These are phyloP conservation scores for Ustilago cynodontis DNA, from an alignment of 1,284 basidiomycete species.

Conservation along the genomic window DNA sequence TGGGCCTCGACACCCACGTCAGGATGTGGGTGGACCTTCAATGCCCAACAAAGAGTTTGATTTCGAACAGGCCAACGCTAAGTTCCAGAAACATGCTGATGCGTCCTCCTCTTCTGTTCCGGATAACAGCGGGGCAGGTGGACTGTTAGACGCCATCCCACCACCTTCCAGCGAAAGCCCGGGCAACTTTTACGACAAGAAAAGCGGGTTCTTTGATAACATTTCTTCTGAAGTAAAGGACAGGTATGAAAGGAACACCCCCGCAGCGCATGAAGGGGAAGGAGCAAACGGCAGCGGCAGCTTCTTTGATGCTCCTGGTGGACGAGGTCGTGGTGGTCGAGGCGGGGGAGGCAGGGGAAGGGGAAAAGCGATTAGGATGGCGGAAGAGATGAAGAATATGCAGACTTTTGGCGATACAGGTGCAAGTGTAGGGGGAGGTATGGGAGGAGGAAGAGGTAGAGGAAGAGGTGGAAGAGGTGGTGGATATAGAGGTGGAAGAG, in stretches of 20 bases:
- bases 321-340: slow-evolving; percentile 21
- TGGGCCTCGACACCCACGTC: neutral
- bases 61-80: slow-evolving; percentile 67
- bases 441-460: slow-evolving; percentile 14
- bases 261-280: neutral
- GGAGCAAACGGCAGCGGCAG: slow-evolving; percentile 21
- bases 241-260: slow-evolving; percentile 49
- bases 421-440: slow-evolving; percentile 6
- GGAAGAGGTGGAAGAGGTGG: slow-evolving; percentile 26
- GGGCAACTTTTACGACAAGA: slow-evolving; percentile 66
- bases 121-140: slow-evolving; percentile 11
- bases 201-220: slow-evolving; percentile 67
- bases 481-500: slow-evolving; percentile 8
- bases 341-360: slow-evolving; percentile 40
- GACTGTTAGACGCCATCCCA: slow-evolving; percentile 62
- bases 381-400: slow-evolving; percentile 65
- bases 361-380: slow-evolving; percentile 54
- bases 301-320: slow-evolving; percentile 33
- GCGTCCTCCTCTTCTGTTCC: neutral
- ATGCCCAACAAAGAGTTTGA: slow-evolving; percentile 65
- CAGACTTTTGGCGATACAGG: slow-evolving; percentile 67
- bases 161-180: slow-evolving; percentile 38
- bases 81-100: slow-evolving; percentile 60
- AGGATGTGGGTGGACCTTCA: slow-evolving; percentile 24
- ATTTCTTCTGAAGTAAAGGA: slow-evolving; percentile 67